Evolutionary conservation across 352 stramenopile genomes (phyloP), one percentile per base, ranked within the genome.

Genomic region (Globisporangium perplexum): DNA sequence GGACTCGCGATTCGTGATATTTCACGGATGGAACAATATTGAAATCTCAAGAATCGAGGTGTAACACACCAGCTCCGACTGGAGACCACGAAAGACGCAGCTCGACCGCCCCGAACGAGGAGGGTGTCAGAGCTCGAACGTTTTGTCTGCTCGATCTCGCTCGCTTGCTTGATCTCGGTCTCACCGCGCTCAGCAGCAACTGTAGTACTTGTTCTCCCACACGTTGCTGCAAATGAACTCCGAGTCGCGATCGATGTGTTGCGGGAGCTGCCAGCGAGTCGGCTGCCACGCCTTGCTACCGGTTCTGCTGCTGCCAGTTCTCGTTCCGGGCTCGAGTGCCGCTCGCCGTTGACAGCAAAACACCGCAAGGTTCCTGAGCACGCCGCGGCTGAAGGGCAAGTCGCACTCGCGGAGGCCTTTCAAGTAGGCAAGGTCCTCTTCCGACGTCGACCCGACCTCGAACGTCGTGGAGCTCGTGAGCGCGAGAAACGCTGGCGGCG

Each of bases 141-240:
- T n/a, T n/a, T n/a, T n/a, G n/a, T n/a, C n/a, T n/a, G n/a, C n/a
- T n/a, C n/a, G n/a, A n/a, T n/a, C n/a, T n/a, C n/a, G n/a, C n/a
- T n/a, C n/a, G n/a, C n/a, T n/a, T n/a, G n/a, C n/a, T n/a, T n/a
- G n/a, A n/a, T n/a, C n/a, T n/a, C 31, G 15, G 8, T 17, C 31
- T 3, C 8, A 8, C 15, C 31, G 12, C 7, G 10, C 7, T 36
- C 10, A 83, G 61, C 75, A 86, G 62, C 71, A 85, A 45, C 71
- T 85, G 47, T 71, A 86, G 62, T 84, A 83, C 41, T 74, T 73
- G 63, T 85, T 88, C 55, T 85, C 70, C 72, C 77, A 86, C 6
- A 83, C 26, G 24, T 84, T 71, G 49, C 74, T 53, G 28, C 71
- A 86, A 15, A 81, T 63, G 30, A 58, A 64, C 12, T 69, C 58